phyloP scores from a whole-genome alignment of 257 asterid genomes.

The Datura wrightii region DNA sequence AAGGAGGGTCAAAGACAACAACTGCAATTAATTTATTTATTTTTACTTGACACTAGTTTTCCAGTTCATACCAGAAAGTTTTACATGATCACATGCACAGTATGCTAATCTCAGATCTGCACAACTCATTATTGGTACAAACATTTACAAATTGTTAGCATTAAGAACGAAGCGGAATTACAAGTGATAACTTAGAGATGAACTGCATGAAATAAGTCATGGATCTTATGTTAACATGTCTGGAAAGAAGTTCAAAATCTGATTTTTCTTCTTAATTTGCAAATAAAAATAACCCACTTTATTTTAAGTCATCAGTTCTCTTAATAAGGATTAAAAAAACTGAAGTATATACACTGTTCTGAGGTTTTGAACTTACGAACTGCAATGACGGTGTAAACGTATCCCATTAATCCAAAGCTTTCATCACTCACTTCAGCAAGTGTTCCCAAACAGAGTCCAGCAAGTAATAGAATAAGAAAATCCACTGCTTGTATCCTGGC shows the following conservation, averaged over 20 bases:
- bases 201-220: neutral
- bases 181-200: neutral
- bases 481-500: constrained; percentile 85
- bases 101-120: neutral
- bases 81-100: neutral
- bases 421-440: constrained; percentile 95
- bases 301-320: neutral
- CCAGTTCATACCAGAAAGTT: constrained; percentile 9
- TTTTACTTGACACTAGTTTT: neutral
- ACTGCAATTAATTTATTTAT: neutral
- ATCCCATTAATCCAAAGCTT: constrained; percentile 84
- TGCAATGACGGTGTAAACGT: constrained; percentile 93
- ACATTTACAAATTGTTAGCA: neutral
- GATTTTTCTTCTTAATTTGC: neutral
- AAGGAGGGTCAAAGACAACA: neutral
- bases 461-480: constrained; percentile 76
- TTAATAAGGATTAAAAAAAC: neutral
- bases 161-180: neutral
- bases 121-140: neutral
- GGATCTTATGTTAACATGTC: neutral
- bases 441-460: constrained; percentile 93
- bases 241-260: neutral
- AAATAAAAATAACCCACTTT: neutral
- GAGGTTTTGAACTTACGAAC: constrained; percentile 69
- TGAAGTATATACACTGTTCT: neutral